phyloP scores from a whole-genome alignment of 2,329 filamentous ascomycete species.

The Penicillium olsonii region DNA sequence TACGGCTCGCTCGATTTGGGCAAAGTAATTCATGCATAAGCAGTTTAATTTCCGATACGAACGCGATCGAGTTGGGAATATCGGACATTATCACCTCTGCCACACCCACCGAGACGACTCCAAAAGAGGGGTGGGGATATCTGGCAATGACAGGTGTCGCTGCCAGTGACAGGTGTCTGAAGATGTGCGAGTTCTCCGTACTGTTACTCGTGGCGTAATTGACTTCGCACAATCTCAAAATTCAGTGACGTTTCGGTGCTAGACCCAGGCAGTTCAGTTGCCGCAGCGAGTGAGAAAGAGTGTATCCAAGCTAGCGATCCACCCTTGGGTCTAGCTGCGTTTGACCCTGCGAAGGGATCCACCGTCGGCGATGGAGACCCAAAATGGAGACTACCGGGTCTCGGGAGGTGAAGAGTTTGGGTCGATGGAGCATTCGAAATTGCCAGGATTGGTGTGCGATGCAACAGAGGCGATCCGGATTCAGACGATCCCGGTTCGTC shows the following conservation, averaged over 20 bases:
- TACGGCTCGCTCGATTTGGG: neutral
- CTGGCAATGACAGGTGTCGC: neutral
- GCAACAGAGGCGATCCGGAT: neutral
- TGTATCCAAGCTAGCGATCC: neutral
- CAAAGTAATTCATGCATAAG: neutral
- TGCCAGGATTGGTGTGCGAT: neutral
- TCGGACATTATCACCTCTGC: neutral
- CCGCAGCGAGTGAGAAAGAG: neutral
- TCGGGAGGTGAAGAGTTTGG: neutral
- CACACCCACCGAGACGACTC: neutral
- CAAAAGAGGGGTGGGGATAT: neutral
- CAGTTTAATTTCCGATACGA: neutral
- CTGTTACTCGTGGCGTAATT: neutral
- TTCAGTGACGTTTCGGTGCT: neutral
- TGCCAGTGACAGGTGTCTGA: neutral
- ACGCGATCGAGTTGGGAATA: neutral
- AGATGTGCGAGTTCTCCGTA: neutral
- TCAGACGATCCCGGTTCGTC: neutral
- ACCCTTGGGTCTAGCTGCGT: constrained; percentile 3
- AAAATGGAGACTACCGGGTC: neutral
- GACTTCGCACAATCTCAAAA: neutral
- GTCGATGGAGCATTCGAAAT: neutral
- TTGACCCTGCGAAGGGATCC: neutral
- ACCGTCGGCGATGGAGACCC: neutral
- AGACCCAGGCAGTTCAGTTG: neutral